Percentiles rank a stretch among this genome's conserved stretches.
These are phyloP conservation scores for Fragilaria radians DNA, from an alignment of 108 stramenopile species.

Conservation along the genomic window DNA sequence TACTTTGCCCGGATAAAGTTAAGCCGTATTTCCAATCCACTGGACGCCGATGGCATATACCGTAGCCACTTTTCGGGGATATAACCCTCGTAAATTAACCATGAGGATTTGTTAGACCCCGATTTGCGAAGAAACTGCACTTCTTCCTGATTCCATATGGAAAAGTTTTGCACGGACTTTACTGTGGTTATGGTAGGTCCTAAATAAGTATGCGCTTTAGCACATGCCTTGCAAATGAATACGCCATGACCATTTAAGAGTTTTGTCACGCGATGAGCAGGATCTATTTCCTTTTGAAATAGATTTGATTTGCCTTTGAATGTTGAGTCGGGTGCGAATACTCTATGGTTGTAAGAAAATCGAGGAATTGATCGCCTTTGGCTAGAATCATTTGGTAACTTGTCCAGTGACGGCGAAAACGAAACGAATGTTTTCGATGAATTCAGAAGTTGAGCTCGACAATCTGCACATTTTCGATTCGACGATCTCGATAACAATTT, in stretches of 20 bases:
- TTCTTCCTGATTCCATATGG: constrained; percentile 21
- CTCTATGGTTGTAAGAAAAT: constrained; percentile 16
- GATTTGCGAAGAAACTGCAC: constrained; percentile 14
- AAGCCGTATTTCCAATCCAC: constrained; percentile 25
- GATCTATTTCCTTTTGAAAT: constrained; percentile 11
- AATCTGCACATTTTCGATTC: constrained; percentile 51
- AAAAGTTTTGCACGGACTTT: constrained; percentile 18
- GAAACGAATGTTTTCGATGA: constrained; percentile 35
- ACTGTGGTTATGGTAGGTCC: constrained; percentile 28
- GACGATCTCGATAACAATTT: constrained; percentile 22
- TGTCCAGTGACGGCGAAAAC: constrained; percentile 20
- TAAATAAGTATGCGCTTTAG: constrained; percentile 35
- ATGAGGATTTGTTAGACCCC: constrained; percentile 34
- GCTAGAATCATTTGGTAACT: neutral
- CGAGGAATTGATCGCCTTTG: neutral
- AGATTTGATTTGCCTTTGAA: neutral
- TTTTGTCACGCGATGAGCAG: constrained; percentile 18
- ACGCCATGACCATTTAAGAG: constrained; percentile 41
- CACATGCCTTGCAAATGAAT: constrained; percentile 48
- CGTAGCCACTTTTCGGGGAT: constrained; percentile 32
- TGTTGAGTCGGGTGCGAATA: constrained; percentile 2
- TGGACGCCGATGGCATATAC: constrained; percentile 16
- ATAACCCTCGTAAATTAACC: constrained; percentile 41
- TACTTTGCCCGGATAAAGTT: constrained; percentile 57
- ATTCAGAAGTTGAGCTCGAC: constrained; percentile 38